Percentiles rank a stretch among this genome's conserved stretches.
These are phyloP conservation scores for Colletotrichum sp. DNA, from an alignment of 2,329 filamentous ascomycete species.

Conservation along the genomic window DNA sequence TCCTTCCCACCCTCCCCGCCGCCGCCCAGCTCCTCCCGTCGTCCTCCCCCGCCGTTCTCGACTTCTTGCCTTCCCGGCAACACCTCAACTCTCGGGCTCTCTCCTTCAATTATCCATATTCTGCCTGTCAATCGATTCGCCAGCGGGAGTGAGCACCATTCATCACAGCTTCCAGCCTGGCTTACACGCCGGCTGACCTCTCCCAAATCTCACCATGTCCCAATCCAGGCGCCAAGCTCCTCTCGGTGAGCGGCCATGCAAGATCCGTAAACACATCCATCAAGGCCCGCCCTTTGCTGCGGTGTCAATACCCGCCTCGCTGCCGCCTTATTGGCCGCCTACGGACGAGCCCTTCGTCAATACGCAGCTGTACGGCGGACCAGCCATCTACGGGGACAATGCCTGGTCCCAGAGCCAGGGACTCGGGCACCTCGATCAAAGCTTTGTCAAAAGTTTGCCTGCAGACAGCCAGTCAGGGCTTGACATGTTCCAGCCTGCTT, in stretches of 20 bases:
- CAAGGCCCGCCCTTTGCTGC: background rate
- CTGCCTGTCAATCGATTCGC: background rate
- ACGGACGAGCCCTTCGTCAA: background rate
- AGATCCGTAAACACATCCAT: background rate
- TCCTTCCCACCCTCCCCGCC: background rate
- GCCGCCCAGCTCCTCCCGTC: background rate
- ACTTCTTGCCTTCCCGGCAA: background rate
- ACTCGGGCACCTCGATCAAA: background rate
- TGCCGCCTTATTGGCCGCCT: conserved; percentile 11
- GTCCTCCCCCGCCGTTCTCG: background rate
- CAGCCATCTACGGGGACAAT: conserved; percentile 4
- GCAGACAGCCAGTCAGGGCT: background rate
- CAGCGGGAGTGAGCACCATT: background rate
- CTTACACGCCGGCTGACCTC: background rate
- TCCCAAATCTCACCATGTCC: background rate
- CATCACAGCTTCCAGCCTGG: background rate
- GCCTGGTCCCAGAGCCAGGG: conserved; percentile 1
- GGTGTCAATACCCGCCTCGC: background rate
- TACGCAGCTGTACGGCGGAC: background rate
- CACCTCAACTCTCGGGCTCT: background rate
- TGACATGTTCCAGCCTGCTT: background rate
- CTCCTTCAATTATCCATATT: background rate
- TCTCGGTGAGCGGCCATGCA: background rate
- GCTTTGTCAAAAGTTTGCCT: background rate
- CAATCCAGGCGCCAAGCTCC: background rate